These are phyloP conservation scores for Anthracocystis panici-leucophaei DNA, from an alignment of 1,284 basidiomycete genomes.

Conservation along the genomic window DNA sequence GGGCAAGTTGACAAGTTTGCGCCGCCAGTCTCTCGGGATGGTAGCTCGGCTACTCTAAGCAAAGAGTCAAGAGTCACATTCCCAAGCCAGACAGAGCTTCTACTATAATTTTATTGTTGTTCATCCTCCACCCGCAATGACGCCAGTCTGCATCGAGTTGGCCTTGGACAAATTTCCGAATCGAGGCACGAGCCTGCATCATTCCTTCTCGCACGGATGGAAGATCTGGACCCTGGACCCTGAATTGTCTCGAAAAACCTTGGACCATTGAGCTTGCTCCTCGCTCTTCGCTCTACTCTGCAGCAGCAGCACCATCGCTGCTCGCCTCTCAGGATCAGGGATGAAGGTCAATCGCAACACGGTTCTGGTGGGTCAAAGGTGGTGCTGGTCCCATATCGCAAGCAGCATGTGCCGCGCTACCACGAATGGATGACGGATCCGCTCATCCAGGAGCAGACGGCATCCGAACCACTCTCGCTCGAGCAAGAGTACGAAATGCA, in stretches of 20 bases:
- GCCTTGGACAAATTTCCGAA: no score
- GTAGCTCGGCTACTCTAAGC: no score
- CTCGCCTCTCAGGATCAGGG: neutral
- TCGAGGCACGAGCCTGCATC: neutral
- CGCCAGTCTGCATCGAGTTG: conserved; percentile 30
- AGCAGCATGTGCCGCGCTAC: conserved; percentile 72
- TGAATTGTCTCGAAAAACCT: neutral
- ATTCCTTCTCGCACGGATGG: conserved; percentile 19
- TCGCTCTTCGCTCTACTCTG: neutral
- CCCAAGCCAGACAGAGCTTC: neutral
- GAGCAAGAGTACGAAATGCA: conserved; percentile 94
- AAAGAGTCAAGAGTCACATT: neutral
- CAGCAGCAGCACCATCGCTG: neutral
- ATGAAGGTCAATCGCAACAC: conserved; percentile 78
- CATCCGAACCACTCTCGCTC: conserved; percentile 84
- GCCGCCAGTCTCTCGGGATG: no score
- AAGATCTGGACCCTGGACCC: conserved; percentile 11
- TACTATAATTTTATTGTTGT: no score
- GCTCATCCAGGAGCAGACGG: conserved; percentile 81
- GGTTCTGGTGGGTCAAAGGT: conserved; percentile 76
- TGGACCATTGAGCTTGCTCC: neutral
- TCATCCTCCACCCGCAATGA: conserved; percentile 33
- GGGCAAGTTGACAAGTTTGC: neutral
- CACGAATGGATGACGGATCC: conserved; percentile 90
- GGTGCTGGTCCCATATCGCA: conserved; percentile 79